Evolutionary conservation across 768 basidiomycete species (phyloP).

Genomic region (Suillus brevipes): DNA sequence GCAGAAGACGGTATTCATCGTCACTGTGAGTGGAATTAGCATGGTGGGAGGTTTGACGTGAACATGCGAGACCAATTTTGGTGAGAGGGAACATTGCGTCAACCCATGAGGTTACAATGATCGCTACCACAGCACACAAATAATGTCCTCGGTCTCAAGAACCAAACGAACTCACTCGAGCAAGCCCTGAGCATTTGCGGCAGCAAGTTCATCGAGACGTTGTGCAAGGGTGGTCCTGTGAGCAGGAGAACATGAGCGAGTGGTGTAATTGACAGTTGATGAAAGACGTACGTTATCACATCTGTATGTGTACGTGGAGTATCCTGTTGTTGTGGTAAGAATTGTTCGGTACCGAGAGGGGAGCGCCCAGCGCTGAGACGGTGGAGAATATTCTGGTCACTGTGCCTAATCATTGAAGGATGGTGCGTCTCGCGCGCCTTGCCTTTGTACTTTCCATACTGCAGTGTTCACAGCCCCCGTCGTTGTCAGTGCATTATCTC

Average conservation of each 20-base stretch:
- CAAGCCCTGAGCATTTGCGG: conserved; percentile 78
- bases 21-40: conserved; percentile 47
- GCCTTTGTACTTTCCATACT: conserved; percentile 61
- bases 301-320: conserved; percentile 41
- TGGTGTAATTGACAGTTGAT: conserved; percentile 11
- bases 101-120: not conserved
- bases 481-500: conserved; percentile 11
- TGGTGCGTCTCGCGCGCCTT: conserved; percentile 50
- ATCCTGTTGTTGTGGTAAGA: conserved; percentile 17
- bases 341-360: conserved; percentile 20
- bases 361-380: conserved; percentile 37
- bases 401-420: conserved; percentile 22
- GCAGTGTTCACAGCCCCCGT: conserved; percentile 4
- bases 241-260: conserved; percentile 16
- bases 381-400: conserved; percentile 14
- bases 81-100: not conserved
- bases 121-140: not conserved
- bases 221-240: conserved; percentile 73
- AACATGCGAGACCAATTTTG: not conserved
- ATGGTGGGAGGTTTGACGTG: not conserved
- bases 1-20: conserved; percentile 81
- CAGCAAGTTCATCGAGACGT: conserved; percentile 76
- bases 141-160: not conserved
- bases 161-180: conserved; percentile 53
- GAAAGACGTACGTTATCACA: conserved; percentile 52